A percentile compares a stretch with the other conserved stretches of the same genome.
phyloP scores from a whole-genome alignment of 768 basidiomycete species.

The Amanita molliuscula region DNA sequence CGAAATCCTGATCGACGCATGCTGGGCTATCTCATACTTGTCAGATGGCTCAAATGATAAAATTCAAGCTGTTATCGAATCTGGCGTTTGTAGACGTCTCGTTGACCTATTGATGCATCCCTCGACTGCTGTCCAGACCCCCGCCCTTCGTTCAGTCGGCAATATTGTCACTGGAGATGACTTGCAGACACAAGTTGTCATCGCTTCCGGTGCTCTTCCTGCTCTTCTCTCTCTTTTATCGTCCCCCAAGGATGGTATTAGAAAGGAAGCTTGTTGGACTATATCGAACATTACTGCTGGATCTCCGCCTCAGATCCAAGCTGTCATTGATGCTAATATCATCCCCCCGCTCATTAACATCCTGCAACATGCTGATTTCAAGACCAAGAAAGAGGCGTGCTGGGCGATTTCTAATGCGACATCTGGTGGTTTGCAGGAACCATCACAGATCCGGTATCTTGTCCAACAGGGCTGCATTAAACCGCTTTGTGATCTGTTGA shows the following conservation, averaged over 20 bases:
- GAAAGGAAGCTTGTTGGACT: slow-evolving; percentile 99
- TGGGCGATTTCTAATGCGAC: slow-evolving; percentile 99
- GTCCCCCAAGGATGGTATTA: slow-evolving; percentile 96
- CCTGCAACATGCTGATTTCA: slow-evolving; percentile 95
- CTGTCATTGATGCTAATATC: slow-evolving; percentile 96
- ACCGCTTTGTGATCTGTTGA: slow-evolving; percentile 91
- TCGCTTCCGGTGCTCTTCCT: slow-evolving; percentile 93
- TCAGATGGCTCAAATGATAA: slow-evolving; percentile 99
- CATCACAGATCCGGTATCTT: slow-evolving; percentile 94
- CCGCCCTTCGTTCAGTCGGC: slow-evolving; percentile 94
- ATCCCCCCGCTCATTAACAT: slow-evolving; percentile 98
- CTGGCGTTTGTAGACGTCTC: slow-evolving; percentile 92
- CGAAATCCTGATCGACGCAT: slow-evolving; percentile 98
- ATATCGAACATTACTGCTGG: slow-evolving; percentile 99
- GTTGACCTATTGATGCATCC: slow-evolving; percentile 95
- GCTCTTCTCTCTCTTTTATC: slow-evolving; percentile 89
- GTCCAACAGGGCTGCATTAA: slow-evolving; percentile 98
- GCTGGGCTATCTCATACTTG: slow-evolving; percentile 99
- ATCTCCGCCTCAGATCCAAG: slow-evolving; percentile 92
- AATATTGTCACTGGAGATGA: slow-evolving; percentile 99
- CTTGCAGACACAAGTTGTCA: slow-evolving; percentile 97
- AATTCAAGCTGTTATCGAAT: slow-evolving; percentile 99
- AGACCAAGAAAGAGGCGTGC: slow-evolving; percentile 98
- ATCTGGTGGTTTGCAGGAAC: slow-evolving; percentile 94
- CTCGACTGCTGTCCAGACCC: slow-evolving; percentile 94